Conservation (phyloP, 768 basidiomycete species). For the Fibroporia radiculosa region DNA sequence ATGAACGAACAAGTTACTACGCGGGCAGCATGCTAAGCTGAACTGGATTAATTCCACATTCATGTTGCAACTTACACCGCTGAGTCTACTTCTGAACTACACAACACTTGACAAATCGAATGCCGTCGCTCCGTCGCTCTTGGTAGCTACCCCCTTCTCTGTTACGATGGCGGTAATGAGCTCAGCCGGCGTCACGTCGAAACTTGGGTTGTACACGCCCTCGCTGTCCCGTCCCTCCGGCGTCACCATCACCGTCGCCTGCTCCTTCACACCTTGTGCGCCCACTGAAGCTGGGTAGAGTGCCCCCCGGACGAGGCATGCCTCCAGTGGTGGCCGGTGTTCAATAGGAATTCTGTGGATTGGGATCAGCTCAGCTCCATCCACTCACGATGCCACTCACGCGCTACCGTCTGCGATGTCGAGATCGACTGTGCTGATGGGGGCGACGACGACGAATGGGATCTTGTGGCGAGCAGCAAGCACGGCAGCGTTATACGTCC, state of each 20-base stretch:
- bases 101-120: slow-evolving; percentile 66
- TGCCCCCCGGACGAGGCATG: slow-evolving; percentile 80
- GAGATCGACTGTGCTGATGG: slow-evolving; percentile 87
- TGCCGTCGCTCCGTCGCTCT: slow-evolving; percentile 41
- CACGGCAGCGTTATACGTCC: slow-evolving; percentile 95
- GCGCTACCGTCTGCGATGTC: slow-evolving; percentile 61
- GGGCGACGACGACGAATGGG: slow-evolving; percentile 90
- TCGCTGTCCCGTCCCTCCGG: slow-evolving; percentile 41
- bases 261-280: slow-evolving; percentile 40
- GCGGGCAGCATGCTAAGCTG: no score
- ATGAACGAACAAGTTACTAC: no score
- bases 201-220: slow-evolving; percentile 85
- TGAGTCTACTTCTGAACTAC: no score
- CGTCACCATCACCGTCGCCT: slow-evolving; percentile 80
- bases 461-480: slow-evolving; percentile 81
- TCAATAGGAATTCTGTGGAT: slow-evolving; percentile 77
- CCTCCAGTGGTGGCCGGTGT: slow-evolving; percentile 82
- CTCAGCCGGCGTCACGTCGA: slow-evolving; percentile 93
- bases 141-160: slow-evolving; percentile 87
- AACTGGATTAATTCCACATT: no score
- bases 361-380: slow-evolving; percentile 4
- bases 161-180: slow-evolving; percentile 94
- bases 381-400: slow-evolving; percentile 24
- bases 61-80: no score
- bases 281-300: slow-evolving; percentile 45